These are phyloP conservation scores for Marchantia polymorpha DNA, from an alignment of 225 moss, liverwort and hornwort genomes.

Conservation along the genomic window DNA sequence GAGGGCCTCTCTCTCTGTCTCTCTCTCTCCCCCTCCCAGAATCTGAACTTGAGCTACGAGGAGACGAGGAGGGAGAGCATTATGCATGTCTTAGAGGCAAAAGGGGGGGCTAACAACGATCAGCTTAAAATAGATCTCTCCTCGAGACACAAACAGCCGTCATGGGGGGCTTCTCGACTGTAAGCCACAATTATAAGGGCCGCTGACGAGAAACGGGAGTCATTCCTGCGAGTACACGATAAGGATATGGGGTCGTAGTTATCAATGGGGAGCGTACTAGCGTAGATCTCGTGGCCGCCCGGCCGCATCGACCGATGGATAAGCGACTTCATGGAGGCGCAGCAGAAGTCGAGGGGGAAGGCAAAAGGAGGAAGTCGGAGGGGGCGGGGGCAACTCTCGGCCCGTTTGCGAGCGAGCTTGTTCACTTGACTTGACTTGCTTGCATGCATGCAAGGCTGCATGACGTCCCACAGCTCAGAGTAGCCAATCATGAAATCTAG, in stretches of 20 bases:
- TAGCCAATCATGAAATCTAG: slow-evolving; percentile 15
- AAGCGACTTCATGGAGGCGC: neutral
- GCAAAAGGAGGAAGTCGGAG: no score
- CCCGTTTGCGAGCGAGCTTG: neutral
- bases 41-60: neutral
- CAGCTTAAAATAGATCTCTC: neutral
- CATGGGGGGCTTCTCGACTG: neutral
- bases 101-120: neutral
- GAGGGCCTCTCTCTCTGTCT: no score
- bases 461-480: slow-evolving; percentile 3
- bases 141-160: neutral
- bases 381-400: neutral
- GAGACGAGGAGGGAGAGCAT: neutral
- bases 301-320: slow-evolving; percentile 3
- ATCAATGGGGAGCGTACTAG: slow-evolving; percentile 1
- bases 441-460: slow-evolving; percentile 15
- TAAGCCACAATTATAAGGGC: slow-evolving; percentile 2
- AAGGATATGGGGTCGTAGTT: slow-evolving; percentile 8
- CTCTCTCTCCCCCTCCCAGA: no score
- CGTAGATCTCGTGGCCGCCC: slow-evolving; percentile 6
- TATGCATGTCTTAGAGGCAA: neutral
- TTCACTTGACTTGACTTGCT: slow-evolving; percentile 10
- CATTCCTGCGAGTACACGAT: slow-evolving; percentile 4
- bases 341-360: no score
- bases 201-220: neutral